Conservation (phyloP, 1,139 yeast species). For the Yamadazyma epiphylla region DNA sequence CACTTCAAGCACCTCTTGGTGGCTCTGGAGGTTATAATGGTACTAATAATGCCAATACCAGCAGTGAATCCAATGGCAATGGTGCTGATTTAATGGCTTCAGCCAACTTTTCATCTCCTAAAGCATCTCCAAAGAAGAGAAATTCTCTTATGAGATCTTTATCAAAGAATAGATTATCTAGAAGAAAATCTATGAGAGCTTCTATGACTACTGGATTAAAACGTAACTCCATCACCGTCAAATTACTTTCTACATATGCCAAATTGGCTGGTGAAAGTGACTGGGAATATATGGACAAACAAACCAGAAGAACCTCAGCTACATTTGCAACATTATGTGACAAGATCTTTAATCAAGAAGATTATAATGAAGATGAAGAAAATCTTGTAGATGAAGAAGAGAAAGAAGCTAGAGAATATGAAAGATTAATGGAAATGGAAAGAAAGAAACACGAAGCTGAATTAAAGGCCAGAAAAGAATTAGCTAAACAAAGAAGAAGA, state of each 20-base stretch:
- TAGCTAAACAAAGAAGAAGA: constrained; percentile 42
- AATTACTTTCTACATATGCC: constrained; percentile 66
- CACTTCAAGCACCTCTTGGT: neutral
- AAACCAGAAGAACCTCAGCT: constrained; percentile 71
- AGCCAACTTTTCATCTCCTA: constrained; percentile 21
- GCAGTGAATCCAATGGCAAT: constrained; percentile 1
- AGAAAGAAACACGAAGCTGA: constrained; percentile 50
- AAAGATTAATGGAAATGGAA: constrained; percentile 47
- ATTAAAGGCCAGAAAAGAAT: constrained; percentile 40
- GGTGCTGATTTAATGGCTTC: constrained; percentile 25
- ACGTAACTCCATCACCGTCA: constrained; percentile 69
- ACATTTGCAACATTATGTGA: constrained; percentile 77
- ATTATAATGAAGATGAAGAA: constrained; percentile 56
- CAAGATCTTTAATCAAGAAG: constrained; percentile 61
- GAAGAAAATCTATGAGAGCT: constrained; percentile 37
- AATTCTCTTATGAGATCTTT: constrained; percentile 27
- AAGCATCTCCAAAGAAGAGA: constrained; percentile 21
- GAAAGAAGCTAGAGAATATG: constrained; percentile 44
- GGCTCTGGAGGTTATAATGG: neutral
- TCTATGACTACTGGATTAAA: constrained; percentile 47
- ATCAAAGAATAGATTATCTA: constrained; percentile 32
- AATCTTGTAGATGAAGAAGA: constrained; percentile 48
- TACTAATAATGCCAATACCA: constrained; percentile 6
- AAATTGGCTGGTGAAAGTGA: constrained; percentile 63
- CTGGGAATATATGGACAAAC: constrained; percentile 70